Base-by-base conservation (phyloP, 331 rosid species). In the Arachis monticola region DNA sequence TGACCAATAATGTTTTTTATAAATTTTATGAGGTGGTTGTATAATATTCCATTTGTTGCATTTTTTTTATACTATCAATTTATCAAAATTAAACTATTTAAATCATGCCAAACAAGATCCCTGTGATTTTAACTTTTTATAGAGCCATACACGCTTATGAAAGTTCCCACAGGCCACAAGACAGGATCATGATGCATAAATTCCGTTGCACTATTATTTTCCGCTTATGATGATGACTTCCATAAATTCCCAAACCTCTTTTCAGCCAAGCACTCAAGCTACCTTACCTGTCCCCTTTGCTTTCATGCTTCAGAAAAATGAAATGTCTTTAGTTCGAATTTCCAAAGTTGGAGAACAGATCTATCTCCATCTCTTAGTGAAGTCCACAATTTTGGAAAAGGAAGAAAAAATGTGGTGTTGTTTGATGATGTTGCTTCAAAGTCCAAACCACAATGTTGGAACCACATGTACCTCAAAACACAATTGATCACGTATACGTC, bases 271-370 rank as follows among this genome's bases (percentile, higher is more conserved):
- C 32, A 31, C 62, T 56, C 32, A 56, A 44, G 38, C 48, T 47
- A 47, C 70, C 41, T 27, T 27, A 27, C 30, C 14, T 53, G 42
- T 51, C 70, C 66, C 77, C 30, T 27, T 27, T 27, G 30, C 30
- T 27, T 27, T 27, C 30, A 40, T 58, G 58, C 74, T 57, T 30
- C 40, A 13, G 58, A 65, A 77, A 69, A 48, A 30, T 5, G 6
- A 35, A 70, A 66, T 51, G 45, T 2, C 59, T 52, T 2, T 51
- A 60, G 76, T 73, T 79, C 83, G 30, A 27, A 38, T 38, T 38
- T 38, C 41, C 79, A 75, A 73, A 60, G 58, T 51, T 73, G 53
- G 65, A 41, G 83, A 76, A 64, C 13, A 50, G 58, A 72, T 44
- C n/a, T 22, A 40, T 6, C 40, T n/a, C 7, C 5, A 51, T 45